Evolutionary conservation across 805 yeast genomes (phyloP).

Genomic region (Candida chilensis): DNA sequence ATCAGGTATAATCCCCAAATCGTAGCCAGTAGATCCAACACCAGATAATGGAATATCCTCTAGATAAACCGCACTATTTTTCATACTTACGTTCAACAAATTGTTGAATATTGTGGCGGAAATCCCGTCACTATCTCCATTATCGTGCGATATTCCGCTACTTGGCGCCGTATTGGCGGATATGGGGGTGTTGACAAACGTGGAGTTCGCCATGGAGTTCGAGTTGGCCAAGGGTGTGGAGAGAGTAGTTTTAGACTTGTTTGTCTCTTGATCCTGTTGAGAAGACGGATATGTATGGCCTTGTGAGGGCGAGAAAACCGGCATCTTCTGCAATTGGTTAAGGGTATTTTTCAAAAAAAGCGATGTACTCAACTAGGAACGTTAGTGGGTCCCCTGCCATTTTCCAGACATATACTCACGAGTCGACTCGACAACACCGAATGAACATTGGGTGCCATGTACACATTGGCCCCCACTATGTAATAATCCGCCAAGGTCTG

Average conservation of each 20-base stretch:
- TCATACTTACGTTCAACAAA: neutral
- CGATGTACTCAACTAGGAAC: conserved; percentile 28
- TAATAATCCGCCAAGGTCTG: conserved; percentile 68
- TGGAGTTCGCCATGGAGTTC: neutral
- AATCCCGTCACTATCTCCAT: too few relatives aligned
- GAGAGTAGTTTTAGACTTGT: neutral
- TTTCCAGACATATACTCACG: conserved; percentile 5
- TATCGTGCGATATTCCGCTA: too few relatives aligned
- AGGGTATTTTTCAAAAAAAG: conserved; percentile 36
- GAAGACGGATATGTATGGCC: conserved; percentile 40
- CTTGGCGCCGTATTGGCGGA: neutral
- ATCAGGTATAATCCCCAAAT: too few relatives aligned
- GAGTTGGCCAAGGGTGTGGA: conserved; percentile 1
- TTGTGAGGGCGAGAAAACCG: conserved; percentile 49
- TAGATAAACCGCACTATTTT: neutral
- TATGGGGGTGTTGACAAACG: neutral
- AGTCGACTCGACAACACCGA: conserved; percentile 68
- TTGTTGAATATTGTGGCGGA: neutral
- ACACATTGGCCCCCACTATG: conserved; percentile 85
- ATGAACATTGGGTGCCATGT: conserved; percentile 77
- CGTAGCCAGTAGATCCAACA: conserved; percentile 1
- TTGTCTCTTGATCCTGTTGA: conserved; percentile 2
- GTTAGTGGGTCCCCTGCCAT: neutral
- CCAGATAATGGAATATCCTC: conserved; percentile 1
- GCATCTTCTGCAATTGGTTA: conserved; percentile 32